phyloP scores from a whole-genome alignment of 2,329 filamentous ascomycete species.

The Gliomastix tumulicola region DNA sequence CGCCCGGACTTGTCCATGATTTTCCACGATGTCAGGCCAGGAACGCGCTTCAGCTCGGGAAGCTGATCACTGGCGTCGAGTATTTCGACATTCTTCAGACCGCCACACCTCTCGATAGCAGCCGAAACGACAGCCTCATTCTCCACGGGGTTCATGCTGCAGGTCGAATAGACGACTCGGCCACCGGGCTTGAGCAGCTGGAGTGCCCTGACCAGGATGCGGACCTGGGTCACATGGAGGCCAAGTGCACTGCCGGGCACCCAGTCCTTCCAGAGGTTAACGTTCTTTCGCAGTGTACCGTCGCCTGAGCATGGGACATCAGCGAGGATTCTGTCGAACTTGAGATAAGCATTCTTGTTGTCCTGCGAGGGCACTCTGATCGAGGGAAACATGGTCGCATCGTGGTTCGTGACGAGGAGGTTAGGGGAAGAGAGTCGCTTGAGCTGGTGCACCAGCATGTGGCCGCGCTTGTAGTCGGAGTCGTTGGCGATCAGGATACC shows the following conservation, averaged over 20 bases:
- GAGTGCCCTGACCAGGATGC: constrained; percentile 84
- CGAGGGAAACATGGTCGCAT: constrained; percentile 90
- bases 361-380: constrained; percentile 67
- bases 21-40: constrained; percentile 77
- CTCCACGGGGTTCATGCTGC: constrained; percentile 97
- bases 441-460: constrained; percentile 96
- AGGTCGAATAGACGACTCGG: constrained; percentile 94
- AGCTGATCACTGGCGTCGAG: constrained; percentile 77
- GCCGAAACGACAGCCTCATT: constrained; percentile 88
- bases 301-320: constrained; percentile 97
- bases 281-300: constrained; percentile 88
- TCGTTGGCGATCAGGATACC: constrained; percentile 94
- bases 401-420: constrained; percentile 94
- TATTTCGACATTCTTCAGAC: constrained; percentile 71
- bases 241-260: constrained; percentile 80
- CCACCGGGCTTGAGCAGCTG: constrained; percentile 96
- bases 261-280: constrained; percentile 94
- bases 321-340: constrained; percentile 93
- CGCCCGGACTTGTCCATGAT: constrained; percentile 82
- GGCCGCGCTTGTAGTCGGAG: constrained; percentile 90
- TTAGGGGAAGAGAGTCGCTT: constrained; percentile 97
- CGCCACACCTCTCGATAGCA: constrained; percentile 86
- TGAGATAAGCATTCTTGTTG: constrained; percentile 69
- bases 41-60: constrained; percentile 65
- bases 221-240: constrained; percentile 76